These are phyloP conservation scores for Beta vulgaris DNA, from an alignment of 148 eudicot genomes.

Conservation along the genomic window DNA sequence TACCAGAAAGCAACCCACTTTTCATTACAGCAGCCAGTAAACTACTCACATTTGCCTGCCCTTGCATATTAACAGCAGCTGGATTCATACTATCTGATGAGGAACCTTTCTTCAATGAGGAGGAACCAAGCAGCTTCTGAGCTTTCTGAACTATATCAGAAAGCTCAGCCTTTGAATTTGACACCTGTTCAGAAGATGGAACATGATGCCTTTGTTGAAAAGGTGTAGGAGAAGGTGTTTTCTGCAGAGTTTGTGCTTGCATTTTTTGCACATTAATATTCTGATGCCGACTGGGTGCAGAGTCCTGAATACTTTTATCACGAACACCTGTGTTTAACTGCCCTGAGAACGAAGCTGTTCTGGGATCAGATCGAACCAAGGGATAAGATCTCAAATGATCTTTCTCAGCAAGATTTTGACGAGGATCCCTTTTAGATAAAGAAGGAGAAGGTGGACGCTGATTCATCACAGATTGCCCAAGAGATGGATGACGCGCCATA, in stretches of 20 bases:
- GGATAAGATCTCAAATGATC: conserved; percentile 35
- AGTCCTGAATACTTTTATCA: conserved; percentile 38
- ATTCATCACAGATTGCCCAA: conserved; percentile 35
- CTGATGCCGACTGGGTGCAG: conserved; percentile 28
- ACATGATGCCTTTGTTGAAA: conserved; percentile 32
- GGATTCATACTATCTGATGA: conserved; percentile 38
- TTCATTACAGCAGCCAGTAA: conserved; percentile 61
- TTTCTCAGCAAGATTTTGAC: conserved; percentile 45
- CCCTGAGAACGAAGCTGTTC: conserved; percentile 38
- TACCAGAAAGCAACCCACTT: conserved; percentile 44
- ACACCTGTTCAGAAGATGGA: conserved; percentile 31
- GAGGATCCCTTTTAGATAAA: conserved; percentile 36
- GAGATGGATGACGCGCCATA: conserved; percentile 38
- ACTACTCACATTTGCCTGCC: conserved; percentile 45
- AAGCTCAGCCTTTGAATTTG: conserved; percentile 35
- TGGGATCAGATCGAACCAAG: conserved; percentile 42
- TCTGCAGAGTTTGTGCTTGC: conserved; percentile 34
- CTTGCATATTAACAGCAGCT: conserved; percentile 34
- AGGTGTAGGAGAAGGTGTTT: conserved; percentile 32
- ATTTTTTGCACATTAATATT: conserved; percentile 38
- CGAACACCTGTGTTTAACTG: conserved; percentile 29
- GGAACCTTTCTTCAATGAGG: conserved; percentile 26
- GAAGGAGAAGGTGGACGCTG: conserved; percentile 49
- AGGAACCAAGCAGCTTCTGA: conserved; percentile 30
- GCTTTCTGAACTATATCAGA: conserved; percentile 33